Evolutionary conservation across 345 rosid genomes (phyloP).

Genomic region (Ricinus communis): DNA sequence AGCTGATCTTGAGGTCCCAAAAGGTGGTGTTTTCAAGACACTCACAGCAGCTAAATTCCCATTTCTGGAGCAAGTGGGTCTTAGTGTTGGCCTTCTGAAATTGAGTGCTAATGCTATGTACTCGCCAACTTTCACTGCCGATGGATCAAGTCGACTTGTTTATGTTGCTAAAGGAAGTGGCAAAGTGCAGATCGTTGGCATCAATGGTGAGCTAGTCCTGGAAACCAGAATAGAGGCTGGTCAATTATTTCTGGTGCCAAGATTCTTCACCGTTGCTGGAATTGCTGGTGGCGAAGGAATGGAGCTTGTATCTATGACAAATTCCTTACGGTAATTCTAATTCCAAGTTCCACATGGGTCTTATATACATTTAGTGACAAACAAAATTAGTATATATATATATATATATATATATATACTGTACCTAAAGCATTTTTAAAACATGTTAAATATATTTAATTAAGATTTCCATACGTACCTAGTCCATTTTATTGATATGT

Average conservation of each 20-base stretch:
- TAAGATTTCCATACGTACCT: too few relatives aligned
- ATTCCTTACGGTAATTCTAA: slow-evolving; percentile 2
- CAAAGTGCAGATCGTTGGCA: slow-evolving; percentile 26
- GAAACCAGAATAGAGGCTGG: slow-evolving; percentile 22
- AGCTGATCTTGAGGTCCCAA: slow-evolving; percentile 18
- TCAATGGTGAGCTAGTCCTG: slow-evolving; percentile 25
- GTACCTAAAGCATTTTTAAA: too few relatives aligned
- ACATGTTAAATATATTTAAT: too few relatives aligned
- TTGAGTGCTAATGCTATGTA: slow-evolving; percentile 27
- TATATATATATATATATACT: too few relatives aligned
- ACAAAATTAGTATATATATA: too few relatives aligned
- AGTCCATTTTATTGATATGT: too few relatives aligned
- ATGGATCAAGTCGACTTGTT: slow-evolving; percentile 6
- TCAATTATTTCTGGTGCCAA: slow-evolving; percentile 34
- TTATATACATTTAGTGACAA: too few relatives aligned
- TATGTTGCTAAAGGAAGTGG: slow-evolving; percentile 31
- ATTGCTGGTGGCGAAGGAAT: slow-evolving; percentile 26
- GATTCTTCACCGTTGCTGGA: slow-evolving; percentile 17
- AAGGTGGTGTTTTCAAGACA: slow-evolving; percentile 20
- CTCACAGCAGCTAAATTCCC: slow-evolving; percentile 11
- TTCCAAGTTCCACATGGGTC: neutral
- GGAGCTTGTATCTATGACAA: slow-evolving; percentile 25
- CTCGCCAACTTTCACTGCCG: slow-evolving; percentile 15
- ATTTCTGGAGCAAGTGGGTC: slow-evolving; percentile 28
- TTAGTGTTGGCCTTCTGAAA: slow-evolving; percentile 7